These are phyloP conservation scores for Pleurostoma richardsiae DNA, from an alignment of 2,329 filamentous ascomycete genomes.

Conservation along the genomic window DNA sequence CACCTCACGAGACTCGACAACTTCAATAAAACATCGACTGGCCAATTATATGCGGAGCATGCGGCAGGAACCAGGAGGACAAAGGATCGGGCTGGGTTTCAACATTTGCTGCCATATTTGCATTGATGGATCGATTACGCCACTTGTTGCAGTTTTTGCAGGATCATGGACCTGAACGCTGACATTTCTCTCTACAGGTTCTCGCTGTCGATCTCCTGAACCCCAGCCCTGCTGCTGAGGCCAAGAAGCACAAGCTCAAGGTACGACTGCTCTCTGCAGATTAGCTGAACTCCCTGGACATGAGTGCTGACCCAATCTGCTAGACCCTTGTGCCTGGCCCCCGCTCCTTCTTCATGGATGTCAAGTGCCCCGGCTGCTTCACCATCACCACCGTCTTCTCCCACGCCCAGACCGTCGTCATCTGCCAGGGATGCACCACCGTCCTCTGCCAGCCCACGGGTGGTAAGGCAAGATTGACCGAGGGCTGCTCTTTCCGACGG, in stretches of 20 bases:
- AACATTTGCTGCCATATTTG: too few relatives aligned
- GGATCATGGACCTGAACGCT: constrained; percentile 29
- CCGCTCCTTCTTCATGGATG: constrained; percentile 99
- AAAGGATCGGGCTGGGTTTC: too few relatives aligned
- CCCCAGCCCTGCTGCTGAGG: constrained; percentile 95
- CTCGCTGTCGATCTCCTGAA: constrained; percentile 99
- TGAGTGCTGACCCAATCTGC: not conserved
- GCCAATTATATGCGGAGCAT: not conserved
- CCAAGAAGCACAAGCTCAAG: constrained; percentile 99
- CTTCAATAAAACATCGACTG: constrained; percentile 1
- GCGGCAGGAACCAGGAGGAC: not conserved
- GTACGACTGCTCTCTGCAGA: constrained; percentile 43
- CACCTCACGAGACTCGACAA: constrained; percentile 1
- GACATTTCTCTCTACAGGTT: constrained; percentile 64
- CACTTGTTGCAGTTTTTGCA: not conserved
- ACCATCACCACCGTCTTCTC: constrained; percentile 99
- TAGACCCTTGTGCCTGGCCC: constrained; percentile 92
- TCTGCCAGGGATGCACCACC: constrained; percentile 99
- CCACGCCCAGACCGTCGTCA: constrained; percentile 99
- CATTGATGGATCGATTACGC: too few relatives aligned
- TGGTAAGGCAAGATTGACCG: constrained; percentile 97
- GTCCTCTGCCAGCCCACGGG: constrained; percentile 99
- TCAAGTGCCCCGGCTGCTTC: constrained; percentile 99
- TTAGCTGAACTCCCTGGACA: too few relatives aligned
- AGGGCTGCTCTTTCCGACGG: constrained; percentile 99